phyloP scores from a whole-genome alignment of 2,329 filamentous ascomycete genomes.

The Colletotrichum acutatum region DNA sequence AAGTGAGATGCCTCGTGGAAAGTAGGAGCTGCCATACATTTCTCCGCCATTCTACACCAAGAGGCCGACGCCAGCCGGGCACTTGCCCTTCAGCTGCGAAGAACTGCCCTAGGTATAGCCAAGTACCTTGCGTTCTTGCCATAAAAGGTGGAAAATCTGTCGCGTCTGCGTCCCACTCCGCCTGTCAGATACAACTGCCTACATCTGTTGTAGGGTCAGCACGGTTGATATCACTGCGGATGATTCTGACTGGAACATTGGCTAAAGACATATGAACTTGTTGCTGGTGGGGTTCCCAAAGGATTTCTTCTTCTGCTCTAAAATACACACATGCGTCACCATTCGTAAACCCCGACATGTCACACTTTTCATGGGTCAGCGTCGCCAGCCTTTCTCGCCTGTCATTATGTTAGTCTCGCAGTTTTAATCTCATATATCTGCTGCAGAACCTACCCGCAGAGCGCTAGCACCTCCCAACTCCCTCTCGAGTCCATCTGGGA shows the following conservation, averaged over 20 bases:
- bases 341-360: conserved; percentile 8
- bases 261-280: conserved; percentile 23
- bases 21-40: not conserved
- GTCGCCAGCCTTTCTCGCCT: conserved; percentile 68
- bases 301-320: conserved; percentile 34
- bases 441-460: conserved; percentile 65
- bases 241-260: not conserved
- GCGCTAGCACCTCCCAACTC: conserved; percentile 80
- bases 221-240: not conserved
- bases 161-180: not conserved
- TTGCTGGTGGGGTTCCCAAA: conserved; percentile 22
- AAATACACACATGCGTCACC: conserved; percentile 33
- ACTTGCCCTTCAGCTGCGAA: not conserved
- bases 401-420: conserved; percentile 18
- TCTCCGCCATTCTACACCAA: not conserved
- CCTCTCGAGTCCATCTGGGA: conserved; percentile 76
- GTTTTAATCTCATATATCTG: not conserved
- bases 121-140: not conserved
- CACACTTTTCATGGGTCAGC: conserved; percentile 56
- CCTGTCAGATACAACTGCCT: not conserved
- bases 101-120: not conserved
- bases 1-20: not conserved
- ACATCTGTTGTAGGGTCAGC: not conserved
- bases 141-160: not conserved
- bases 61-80: not conserved